phyloP scores from a whole-genome alignment of 257 asterid species.

The Nicotiana paniculata region DNA sequence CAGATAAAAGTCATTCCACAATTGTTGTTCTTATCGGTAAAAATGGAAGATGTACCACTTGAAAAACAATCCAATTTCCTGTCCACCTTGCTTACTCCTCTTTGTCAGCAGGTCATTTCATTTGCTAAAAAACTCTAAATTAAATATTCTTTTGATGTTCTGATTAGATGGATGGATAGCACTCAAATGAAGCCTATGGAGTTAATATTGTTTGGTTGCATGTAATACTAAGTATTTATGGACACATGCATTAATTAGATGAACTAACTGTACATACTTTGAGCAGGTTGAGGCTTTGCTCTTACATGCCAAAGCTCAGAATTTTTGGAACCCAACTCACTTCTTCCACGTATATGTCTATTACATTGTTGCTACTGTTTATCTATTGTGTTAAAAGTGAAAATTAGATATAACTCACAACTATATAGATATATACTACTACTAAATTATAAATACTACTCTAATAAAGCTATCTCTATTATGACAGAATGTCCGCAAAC shows the following conservation, averaged over 20 bases:
- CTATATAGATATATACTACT: too few species aligned
- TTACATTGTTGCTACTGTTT: too few species aligned
- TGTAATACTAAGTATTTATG: not conserved
- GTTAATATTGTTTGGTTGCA: not conserved
- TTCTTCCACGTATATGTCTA: too few species aligned
- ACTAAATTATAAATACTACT: too few species aligned
- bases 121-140: not conserved
- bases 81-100: constrained; percentile 80
- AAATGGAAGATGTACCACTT: constrained; percentile 99
- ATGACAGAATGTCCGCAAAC: too few species aligned
- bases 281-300: constrained; percentile 71
- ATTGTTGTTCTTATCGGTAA: too few species aligned
- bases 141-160: not conserved
- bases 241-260: not conserved
- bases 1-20: too few species aligned
- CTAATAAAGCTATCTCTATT: too few species aligned
- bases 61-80: constrained; percentile 80
- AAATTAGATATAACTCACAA: too few species aligned
- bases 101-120: constrained; percentile 80
- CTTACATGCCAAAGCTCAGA: constrained; percentile 51
- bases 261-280: constrained; percentile 13
- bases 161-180: not conserved
- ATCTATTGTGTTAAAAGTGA: too few species aligned
- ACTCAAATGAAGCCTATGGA: not conserved
- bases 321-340: not conserved